Base-by-base conservation (phyloP, 805 yeast genomes). In the Ogataea ganodermae region DNA sequence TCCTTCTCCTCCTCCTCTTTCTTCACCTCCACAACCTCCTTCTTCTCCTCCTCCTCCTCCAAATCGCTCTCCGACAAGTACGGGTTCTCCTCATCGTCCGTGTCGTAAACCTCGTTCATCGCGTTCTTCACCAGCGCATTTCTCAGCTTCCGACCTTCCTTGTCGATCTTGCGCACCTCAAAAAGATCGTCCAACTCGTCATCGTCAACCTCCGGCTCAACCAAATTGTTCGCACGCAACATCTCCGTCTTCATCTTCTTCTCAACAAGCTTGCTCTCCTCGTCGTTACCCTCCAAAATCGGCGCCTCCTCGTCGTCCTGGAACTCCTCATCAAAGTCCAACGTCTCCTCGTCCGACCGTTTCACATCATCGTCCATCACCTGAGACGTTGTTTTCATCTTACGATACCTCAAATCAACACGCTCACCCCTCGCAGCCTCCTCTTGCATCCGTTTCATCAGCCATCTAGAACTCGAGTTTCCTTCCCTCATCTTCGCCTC, bases 281-380 rank as follows among this genome's bases (percentile, higher is more conserved):
- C 97, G 62, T 92, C 98, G 51, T 91, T 82, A 39, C 97, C 97
- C 61, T 92, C 98, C 75, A 92, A 81, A 49, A 94, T 87, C 23
- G 99, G 99, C 1, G 98, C 98, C 65, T 92, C 99, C 70, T 94
- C 99, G 66, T 94, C 99, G 67, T 94, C 99, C 22, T 94, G 97
- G 68, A 94, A 94, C 65, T 91, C 97, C 65, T 94, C 98, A 57
- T 94, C 97, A 61, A 76, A 92, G 69, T 92, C 99, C 60, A 94
- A 71, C 61, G 90, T 97, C 55, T 91, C 97, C 54, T 87, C 89
- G 48, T 89, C 96, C 9, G 89, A 84, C 48, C 74, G 73, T 37
- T 68, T 68, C 22, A 55, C 69, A 35, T 70, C 76, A 28, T 64
- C 72, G 31, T 60, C 73, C 17, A 47, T 61, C 16, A 65, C 61